A percentile compares a stretch with the other conserved stretches of the same genome.
Evolutionary conservation across 2,329 filamentous ascomycete genomes (phyloP).

Genomic region (Sclerotinia minor): DNA sequence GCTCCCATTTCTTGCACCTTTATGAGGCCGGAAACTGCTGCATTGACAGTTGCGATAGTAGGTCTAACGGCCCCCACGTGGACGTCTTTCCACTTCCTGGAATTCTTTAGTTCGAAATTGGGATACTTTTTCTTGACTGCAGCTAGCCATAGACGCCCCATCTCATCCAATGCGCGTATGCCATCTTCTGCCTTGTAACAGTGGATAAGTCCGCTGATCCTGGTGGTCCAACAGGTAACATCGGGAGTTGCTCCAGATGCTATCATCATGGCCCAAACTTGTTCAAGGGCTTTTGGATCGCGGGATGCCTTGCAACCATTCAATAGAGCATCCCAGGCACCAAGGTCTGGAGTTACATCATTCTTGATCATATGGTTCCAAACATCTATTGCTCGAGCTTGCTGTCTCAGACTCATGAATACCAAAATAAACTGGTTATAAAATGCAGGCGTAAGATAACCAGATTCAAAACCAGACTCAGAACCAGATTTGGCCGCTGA

Average conservation of each 20-base stretch:
- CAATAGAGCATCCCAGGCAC: constrained; percentile 73
- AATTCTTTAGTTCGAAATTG: constrained; percentile 29
- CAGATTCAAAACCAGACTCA: constrained; percentile 15
- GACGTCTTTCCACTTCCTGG: constrained; percentile 39
- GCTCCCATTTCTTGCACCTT: constrained; percentile 48
- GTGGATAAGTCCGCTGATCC: constrained; percentile 65
- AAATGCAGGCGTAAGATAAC: constrained; percentile 36
- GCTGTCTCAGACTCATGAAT: constrained; percentile 48
- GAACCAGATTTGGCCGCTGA: not conserved
- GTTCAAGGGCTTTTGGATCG: constrained; percentile 60
- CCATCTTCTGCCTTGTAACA: constrained; percentile 55
- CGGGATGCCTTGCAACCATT: constrained; percentile 63
- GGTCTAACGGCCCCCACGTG: constrained; percentile 53
- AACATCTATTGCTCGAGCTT: constrained; percentile 50
- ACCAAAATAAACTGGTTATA: constrained; percentile 50
- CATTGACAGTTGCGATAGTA: constrained; percentile 66
- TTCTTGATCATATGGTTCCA: constrained; percentile 58
- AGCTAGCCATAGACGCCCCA: constrained; percentile 59
- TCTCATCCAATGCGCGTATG: constrained; percentile 64
- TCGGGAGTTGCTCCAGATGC: constrained; percentile 61
- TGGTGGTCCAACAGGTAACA: constrained; percentile 65
- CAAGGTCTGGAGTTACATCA: constrained; percentile 58
- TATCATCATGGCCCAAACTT: constrained; percentile 66
- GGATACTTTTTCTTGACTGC: constrained; percentile 32
- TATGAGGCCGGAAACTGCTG: constrained; percentile 64